Evolutionary conservation across 2,329 filamentous ascomycete genomes (phyloP).

Genomic region (Paramyrothecium roridum): DNA sequence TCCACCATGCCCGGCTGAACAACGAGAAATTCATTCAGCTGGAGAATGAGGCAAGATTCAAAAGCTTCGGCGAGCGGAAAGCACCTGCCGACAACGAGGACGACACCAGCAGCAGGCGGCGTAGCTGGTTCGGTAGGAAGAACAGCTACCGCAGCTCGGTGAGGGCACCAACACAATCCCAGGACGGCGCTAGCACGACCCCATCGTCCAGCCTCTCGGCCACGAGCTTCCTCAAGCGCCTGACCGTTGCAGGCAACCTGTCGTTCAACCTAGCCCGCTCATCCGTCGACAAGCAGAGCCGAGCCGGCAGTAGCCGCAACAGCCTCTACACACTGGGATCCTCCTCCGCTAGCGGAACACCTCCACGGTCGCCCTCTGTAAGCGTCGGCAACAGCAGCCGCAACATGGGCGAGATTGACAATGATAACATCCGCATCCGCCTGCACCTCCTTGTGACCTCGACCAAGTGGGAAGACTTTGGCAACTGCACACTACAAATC

Average conservation of each 20-base stretch:
- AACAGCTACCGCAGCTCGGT: conserved; percentile 64
- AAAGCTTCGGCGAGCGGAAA: conserved; percentile 63
- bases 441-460: conserved; percentile 76
- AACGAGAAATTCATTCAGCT: conserved; percentile 81
- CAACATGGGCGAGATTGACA: conserved; percentile 60
- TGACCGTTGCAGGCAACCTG: conserved; percentile 67
- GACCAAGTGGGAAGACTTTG: conserved; percentile 88
- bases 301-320: conserved; percentile 49
- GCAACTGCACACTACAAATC: conserved; percentile 79
- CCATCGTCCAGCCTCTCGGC: conserved; percentile 61
- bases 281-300: conserved; percentile 58
- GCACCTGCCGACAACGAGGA: conserved; percentile 45
- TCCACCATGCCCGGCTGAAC: conserved; percentile 86
- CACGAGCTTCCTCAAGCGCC: conserved; percentile 76
- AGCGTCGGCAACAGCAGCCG: conserved; percentile 50
- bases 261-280: conserved; percentile 81
- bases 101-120: conserved; percentile 42
- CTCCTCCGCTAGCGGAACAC: conserved; percentile 45
- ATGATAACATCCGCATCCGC: conserved; percentile 73
- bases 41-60: conserved; percentile 66
- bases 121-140: conserved; percentile 60
- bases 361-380: conserved; percentile 56
- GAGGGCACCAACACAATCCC: conserved; percentile 62
- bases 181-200: conserved; percentile 70
- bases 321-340: conserved; percentile 61